Evolutionary conservation across 305 asterid species (phyloP), one percentile per base, ranked within the genome.

Genomic region (Fraxinus paxiana): DNA sequence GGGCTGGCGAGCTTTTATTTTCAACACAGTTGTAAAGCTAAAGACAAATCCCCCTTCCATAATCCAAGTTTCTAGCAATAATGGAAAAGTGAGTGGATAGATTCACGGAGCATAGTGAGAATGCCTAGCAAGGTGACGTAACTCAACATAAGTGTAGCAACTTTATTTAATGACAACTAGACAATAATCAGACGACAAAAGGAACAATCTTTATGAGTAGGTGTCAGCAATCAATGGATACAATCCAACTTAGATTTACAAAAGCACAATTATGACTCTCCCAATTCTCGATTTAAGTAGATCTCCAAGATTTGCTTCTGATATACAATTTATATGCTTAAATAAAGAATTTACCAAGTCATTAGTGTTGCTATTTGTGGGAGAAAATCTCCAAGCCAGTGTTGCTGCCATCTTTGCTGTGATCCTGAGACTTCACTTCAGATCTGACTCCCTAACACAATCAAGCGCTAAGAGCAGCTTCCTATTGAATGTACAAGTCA

Each of bases 391-490:
- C 94, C 97, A 88, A 79, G 90, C 88, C 85, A 93, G 77, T 76
- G 97, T 85, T 1, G 98, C 89, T 84, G 96, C 94, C 98, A 94
- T 88, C 86, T 88, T 90, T 83, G 82, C 87, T 82, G 85, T 54
- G 87, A 87, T 85, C 83, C 54, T 34, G 77, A 86, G 85, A 87
- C 90, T 84, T 83, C 87, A 82, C 83, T 76, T 82, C 92, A 84
- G 94, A 92, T 89, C 93, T 81, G 82, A 79, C 82, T 18, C 84
- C 80, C 86, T 83, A 73, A 54, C 81, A 76, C 86, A 83, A 81
- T 79, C 90, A 81, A 83, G 81, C 70, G 84, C 87, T 72, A 85
- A 77, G 80, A 59, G 86, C 87, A 75, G 77, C 30, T 41, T 61
- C 88, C 88, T 82, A 83, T 82, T 70, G 35, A 81, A 85, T 79